Evolutionary conservation across 1,139 yeast species (phyloP), one percentile per base, ranked within the genome.

Genomic region (Geotrichum candidum): DNA sequence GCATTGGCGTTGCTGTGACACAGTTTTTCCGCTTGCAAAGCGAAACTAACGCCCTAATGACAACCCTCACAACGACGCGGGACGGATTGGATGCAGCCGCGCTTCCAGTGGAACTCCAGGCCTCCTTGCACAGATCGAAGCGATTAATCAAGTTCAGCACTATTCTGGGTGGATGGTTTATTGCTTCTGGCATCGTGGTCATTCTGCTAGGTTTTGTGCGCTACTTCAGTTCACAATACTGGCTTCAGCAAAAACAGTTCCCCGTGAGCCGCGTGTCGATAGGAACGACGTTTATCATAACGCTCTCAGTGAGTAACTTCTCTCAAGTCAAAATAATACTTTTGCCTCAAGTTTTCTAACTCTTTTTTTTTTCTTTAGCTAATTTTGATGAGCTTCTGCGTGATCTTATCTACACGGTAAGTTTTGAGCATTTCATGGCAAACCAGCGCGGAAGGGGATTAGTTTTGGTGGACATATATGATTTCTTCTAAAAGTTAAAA

Each of bases 1-100:
- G 84, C 10, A 78, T 82, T 33, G 87, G 87, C 1, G 83, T 84
- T 1, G 86, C 84, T 18, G 74, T 83, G 9, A 76, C 85, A 0
- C 86, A 83, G 68, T 70, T 83, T 64, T 77, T 83, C 65, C 78
- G 82, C 54, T 70, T 83, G 18, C 67, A 68, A 31, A 27, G 51
- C 25, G 48, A 41, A 41, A 33, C 56, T 45, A 18, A 29, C 15
- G 38, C n/a, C 6, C 41, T 51, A 11, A 6, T 29, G 54, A 22
- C 38, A 11, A 33, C 35, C 13, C 41, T 27, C 15, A 15, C 35
- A 45, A 29, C 54, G 11, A 22, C 54, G 25, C 45, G 41, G 23
- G 54, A 29, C 27, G 48, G 53, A 18, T 33, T 59, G 33, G 45
- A 29, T 52, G n/a, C 25, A 53, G 23, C 46, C 18, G 15, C 33